These are phyloP conservation scores for Aureobasidium sp. DNA, from an alignment of 2,329 filamentous ascomycete species.

Conservation along the genomic window DNA sequence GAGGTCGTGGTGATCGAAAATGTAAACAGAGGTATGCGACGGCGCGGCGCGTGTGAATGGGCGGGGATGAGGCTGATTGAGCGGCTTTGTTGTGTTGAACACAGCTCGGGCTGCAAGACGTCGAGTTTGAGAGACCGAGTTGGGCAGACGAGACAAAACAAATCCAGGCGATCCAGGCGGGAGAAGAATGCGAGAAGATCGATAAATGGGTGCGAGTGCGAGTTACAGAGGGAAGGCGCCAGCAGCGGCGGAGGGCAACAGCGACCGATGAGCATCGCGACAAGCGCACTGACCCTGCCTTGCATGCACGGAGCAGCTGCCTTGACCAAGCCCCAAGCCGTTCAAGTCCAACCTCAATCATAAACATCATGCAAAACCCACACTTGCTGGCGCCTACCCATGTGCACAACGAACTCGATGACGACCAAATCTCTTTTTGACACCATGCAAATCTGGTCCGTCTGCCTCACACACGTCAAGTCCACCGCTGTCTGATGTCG, in stretches of 20 bases:
- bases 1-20: background rate
- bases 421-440: slow-evolving; percentile 12
- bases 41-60: background rate
- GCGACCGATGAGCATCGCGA: background rate
- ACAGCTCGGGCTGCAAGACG: background rate
- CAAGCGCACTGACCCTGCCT: background rate
- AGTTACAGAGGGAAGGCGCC: background rate
- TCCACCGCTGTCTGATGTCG: background rate
- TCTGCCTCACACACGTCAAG: slow-evolving; percentile 7
- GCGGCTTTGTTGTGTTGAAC: background rate
- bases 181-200: slow-evolving; percentile 6
- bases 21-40: slow-evolving; percentile 12
- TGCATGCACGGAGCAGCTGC: background rate
- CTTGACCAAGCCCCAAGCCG: background rate
- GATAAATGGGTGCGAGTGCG: background rate
- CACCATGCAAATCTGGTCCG: background rate
- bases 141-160: background rate
- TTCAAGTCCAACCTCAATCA: slow-evolving; percentile 2
- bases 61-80: slow-evolving; percentile 1
- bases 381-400: background rate
- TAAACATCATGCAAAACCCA: background rate
- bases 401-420: slow-evolving; percentile 7
- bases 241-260: slow-evolving; percentile 1
- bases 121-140: background rate
- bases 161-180: background rate